Evolutionary conservation across 139 green algal genomes (phyloP).

Genomic region (Chlamydomonas sphaeroides): DNA sequence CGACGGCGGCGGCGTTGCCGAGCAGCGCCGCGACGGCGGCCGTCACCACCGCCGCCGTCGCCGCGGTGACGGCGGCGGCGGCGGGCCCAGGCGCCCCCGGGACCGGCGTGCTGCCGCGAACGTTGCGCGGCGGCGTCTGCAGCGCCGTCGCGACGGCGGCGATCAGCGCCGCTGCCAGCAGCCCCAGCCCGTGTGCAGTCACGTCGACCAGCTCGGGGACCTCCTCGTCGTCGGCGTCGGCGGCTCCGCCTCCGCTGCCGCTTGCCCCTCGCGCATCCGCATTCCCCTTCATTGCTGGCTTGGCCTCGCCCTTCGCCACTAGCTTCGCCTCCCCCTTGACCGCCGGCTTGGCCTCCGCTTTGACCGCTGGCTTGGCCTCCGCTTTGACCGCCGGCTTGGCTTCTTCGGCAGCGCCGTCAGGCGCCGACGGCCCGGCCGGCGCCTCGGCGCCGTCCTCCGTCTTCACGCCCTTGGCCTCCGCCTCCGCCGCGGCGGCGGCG

Average conservation of each 20-base stretch:
- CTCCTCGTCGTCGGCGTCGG: background rate
- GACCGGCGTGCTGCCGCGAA: background rate
- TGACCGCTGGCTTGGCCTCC: background rate
- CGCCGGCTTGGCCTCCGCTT: background rate
- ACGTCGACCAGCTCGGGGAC: slow-evolving; percentile 13
- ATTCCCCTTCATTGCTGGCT: background rate
- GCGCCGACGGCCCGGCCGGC: background rate
- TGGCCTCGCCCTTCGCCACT: background rate
- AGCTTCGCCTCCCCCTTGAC: background rate
- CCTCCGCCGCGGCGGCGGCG: background rate
- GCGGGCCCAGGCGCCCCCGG: background rate
- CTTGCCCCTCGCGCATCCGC: too few relatives aligned
- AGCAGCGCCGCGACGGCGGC: slow-evolving; percentile 3
- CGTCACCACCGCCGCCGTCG: too few relatives aligned
- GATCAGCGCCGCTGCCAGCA: slow-evolving; percentile 1
- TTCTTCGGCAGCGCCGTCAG: background rate
- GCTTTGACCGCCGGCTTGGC: background rate
- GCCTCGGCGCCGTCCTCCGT: background rate
- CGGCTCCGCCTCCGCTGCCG: background rate
- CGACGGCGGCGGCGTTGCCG: background rate
- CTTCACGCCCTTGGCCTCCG: background rate
- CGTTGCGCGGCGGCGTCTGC: background rate
- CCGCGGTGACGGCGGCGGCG: too few relatives aligned
- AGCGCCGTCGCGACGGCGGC: background rate
- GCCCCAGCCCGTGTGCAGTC: slow-evolving; percentile 8